Percentiles rank a stretch among this genome's conserved stretches.
These are phyloP conservation scores for Dendrobium huoshanense DNA, from an alignment of 106 monocot genomes.

Conservation along the genomic window DNA sequence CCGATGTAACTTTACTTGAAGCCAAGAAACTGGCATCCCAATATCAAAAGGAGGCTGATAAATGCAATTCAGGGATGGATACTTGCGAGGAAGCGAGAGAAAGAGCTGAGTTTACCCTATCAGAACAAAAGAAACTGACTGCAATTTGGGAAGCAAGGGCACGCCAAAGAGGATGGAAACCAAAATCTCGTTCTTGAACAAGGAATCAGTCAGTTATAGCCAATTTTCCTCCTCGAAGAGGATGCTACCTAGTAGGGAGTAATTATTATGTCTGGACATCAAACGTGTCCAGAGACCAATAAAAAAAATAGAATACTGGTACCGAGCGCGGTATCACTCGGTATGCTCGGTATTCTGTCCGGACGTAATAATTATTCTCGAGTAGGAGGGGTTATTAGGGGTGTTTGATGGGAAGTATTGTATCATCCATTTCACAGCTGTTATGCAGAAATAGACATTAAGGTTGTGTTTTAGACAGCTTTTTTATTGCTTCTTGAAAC, in stretches of 20 bases:
- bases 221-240: neutral
- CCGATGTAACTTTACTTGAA: constrained; percentile 67
- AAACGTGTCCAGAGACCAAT: too few relatives aligned
- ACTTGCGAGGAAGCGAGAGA: constrained; percentile 92
- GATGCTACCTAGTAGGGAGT: neutral
- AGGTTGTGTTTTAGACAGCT: too few relatives aligned
- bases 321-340: too few relatives aligned
- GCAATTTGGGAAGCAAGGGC: constrained; percentile 79
- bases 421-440: neutral
- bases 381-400: neutral
- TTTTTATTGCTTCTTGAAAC: too few relatives aligned
- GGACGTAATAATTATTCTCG: too few relatives aligned
- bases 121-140: constrained; percentile 58
- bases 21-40: constrained; percentile 89
- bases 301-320: too few relatives aligned
- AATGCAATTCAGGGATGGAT: constrained; percentile 95
- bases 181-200: constrained; percentile 2
- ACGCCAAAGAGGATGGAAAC: constrained; percentile 69
- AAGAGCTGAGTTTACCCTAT: constrained; percentile 45
- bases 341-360: too few relatives aligned
- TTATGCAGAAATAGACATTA: neutral
- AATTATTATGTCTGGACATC: too few relatives aligned
- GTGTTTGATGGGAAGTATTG: neutral
- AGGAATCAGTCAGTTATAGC: too few relatives aligned
- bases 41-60: constrained; percentile 93